Evolutionary conservation across 192 early-diverging fungal species (phyloP).

Genomic region (Cetraspora pellucida): DNA sequence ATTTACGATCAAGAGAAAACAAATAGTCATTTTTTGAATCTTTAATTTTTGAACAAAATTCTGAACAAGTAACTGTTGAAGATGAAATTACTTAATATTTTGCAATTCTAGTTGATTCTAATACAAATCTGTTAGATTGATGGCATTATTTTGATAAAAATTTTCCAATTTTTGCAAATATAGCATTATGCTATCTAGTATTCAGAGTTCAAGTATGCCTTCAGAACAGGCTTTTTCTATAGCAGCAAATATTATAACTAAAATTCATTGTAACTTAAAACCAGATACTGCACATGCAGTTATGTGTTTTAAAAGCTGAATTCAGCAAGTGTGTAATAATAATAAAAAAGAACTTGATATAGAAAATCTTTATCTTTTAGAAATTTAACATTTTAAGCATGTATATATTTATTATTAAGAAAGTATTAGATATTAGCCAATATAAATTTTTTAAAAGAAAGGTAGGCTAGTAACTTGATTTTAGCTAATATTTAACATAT

Average conservation of each 20-base stretch:
- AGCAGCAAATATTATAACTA: constrained; percentile 18
- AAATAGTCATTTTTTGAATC: constrained; percentile 22
- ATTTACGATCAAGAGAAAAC: constrained; percentile 8
- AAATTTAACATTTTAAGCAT: background rate
- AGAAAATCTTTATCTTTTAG: background rate
- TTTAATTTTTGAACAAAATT: background rate
- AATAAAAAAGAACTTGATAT: background rate
- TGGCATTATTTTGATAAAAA: constrained; percentile 5
- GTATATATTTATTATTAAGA: constrained; percentile 7
- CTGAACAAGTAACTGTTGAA: constrained; percentile 4
- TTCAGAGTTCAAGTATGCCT: constrained; percentile 27
- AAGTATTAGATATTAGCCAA: too few relatives aligned
- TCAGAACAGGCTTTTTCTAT: constrained; percentile 27
- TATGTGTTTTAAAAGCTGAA: constrained; percentile 26
- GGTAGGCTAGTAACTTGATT: too few relatives aligned
- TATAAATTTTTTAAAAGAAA: too few relatives aligned
- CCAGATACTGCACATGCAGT: constrained; percentile 16
- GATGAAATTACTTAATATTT: constrained; percentile 24
- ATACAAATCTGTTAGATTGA: constrained; percentile 14
- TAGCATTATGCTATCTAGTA: constrained; percentile 23
- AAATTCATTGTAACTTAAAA: constrained; percentile 25
- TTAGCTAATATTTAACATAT: too few relatives aligned
- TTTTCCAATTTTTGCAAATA: constrained; percentile 18
- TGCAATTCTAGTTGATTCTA: background rate
- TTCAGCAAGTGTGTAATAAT: constrained; percentile 8